phyloP scores from a whole-genome alignment of 495 filamentous ascomycete species.

The Tuber borchii region DNA sequence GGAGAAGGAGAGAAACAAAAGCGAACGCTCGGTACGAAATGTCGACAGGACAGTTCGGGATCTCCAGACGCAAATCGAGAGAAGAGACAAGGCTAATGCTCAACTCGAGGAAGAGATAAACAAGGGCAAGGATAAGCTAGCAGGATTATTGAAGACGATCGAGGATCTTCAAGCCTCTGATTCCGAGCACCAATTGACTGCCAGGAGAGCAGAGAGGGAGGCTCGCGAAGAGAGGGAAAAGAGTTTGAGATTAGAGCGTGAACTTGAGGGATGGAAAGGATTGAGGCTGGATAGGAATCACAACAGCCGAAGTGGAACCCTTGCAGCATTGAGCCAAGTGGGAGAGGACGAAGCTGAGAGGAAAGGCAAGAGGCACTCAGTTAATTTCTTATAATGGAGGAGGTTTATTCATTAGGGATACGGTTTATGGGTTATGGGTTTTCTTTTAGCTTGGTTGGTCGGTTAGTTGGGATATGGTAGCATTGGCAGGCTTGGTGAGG shows the following conservation, averaged over 20 bases:
- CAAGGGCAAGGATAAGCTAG: conserved; percentile 79
- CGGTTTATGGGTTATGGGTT: background rate
- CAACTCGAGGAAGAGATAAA: conserved; percentile 75
- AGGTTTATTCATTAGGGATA: background rate
- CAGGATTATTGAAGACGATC: conserved; percentile 79
- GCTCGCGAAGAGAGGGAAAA: conserved; percentile 85
- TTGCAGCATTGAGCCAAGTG: conserved; percentile 37
- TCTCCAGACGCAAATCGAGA: conserved; percentile 83
- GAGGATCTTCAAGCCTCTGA: conserved; percentile 88
- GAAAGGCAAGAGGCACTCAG: conserved; percentile 38
- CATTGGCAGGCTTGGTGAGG: conserved; percentile 11
- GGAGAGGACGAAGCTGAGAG: conserved; percentile 31
- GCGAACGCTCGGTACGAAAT: conserved; percentile 80
- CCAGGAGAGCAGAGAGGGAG: conserved; percentile 81
- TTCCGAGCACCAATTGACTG: conserved; percentile 66
- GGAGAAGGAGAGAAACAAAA: conserved; percentile 66
- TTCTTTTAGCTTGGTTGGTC: conserved; percentile 10
- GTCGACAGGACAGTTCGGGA: conserved; percentile 93
- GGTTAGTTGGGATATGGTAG: conserved; percentile 8
- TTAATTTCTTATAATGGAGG: conserved; percentile 38
- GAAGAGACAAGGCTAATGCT: conserved; percentile 73
- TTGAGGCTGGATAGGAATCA: conserved; percentile 56
- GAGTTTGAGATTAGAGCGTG: conserved; percentile 70
- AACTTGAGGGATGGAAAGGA: conserved; percentile 78
- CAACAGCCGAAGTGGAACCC: conserved; percentile 29